A percentile compares a stretch with the other conserved stretches of the same genome.
Evolutionary conservation across 257 asterid genomes (phyloP).

Genomic region (Perilla frutescens): DNA sequence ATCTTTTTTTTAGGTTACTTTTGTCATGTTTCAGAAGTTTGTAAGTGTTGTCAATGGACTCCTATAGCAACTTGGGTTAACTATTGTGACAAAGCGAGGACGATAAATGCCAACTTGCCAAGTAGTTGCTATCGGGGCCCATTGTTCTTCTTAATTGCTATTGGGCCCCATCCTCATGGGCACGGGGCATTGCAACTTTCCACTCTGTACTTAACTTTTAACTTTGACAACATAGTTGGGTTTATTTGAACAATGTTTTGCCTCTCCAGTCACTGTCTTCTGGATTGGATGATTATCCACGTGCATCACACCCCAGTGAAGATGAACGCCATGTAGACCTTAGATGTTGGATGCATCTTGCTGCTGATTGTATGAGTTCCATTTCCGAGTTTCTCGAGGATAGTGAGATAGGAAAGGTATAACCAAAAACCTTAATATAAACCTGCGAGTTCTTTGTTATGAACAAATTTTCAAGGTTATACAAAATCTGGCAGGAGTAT

Average conservation of each 20-base stretch:
- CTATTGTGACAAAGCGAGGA: too few species aligned
- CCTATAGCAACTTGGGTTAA: too few species aligned
- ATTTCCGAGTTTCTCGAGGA: conserved; percentile 78
- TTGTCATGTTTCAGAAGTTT: neutral
- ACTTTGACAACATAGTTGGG: conserved; percentile 24
- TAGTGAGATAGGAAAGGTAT: conserved; percentile 65
- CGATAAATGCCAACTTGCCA: too few species aligned
- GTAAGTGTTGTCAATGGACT: too few species aligned
- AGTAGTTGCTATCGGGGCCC: too few species aligned
- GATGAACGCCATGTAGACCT: conserved; percentile 98
- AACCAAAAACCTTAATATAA: neutral
- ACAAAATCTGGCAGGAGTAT: conserved; percentile 69
- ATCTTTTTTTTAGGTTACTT: conserved; percentile 16
- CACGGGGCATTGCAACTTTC: too few species aligned
- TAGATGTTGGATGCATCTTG: conserved; percentile 99
- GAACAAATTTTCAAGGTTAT: conserved; percentile 28
- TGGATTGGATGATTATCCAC: conserved; percentile 99
- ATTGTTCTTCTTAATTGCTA: too few species aligned
- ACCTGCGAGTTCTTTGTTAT: conserved; percentile 11
- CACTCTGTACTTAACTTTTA: neutral
- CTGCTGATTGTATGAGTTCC: conserved; percentile 95
- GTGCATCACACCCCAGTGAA: conserved; percentile 96
- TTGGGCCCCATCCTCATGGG: too few species aligned
- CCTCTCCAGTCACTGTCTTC: conserved; percentile 79
- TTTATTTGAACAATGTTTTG: conserved; percentile 33